Conservation (phyloP, 495 filamentous ascomycete species). For the Choiromyces venosus region DNA sequence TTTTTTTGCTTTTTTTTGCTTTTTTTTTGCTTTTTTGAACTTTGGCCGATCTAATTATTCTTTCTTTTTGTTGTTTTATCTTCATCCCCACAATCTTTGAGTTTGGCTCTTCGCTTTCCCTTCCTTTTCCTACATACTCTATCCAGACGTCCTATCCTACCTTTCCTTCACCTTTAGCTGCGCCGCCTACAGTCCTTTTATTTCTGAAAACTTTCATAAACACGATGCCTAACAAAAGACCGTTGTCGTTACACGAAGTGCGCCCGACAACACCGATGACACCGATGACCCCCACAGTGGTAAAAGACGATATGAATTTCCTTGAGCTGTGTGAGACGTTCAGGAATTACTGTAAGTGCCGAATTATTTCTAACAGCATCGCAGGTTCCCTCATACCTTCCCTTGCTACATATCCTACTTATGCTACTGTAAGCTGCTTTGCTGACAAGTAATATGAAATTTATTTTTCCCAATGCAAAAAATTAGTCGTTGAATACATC, state of each 20-base stretch:
- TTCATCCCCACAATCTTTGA: background rate
- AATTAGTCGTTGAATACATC: constrained; percentile 38
- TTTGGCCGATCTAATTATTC: background rate
- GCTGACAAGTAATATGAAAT: background rate
- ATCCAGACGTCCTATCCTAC: background rate
- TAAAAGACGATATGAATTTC: constrained; percentile 40
- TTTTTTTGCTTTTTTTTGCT: background rate
- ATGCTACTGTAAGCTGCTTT: background rate
- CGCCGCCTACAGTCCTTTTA: background rate
- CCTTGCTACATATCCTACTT: background rate
- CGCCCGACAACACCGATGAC: constrained; percentile 21
- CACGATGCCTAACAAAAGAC: constrained; percentile 27
- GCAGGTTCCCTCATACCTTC: background rate
- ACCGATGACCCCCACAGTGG: constrained; percentile 30
- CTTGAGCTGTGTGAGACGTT: constrained; percentile 36
- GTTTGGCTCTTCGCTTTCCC: background rate
- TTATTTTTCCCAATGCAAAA: constrained; percentile 16
- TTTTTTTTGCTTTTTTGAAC: background rate
- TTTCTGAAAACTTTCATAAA: constrained; percentile 6
- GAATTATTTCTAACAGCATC: background rate
- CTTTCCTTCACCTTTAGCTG: background rate
- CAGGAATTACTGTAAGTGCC: constrained; percentile 34
- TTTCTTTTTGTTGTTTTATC: background rate
- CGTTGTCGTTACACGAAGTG: constrained; percentile 28
- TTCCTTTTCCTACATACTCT: background rate